Base-by-base conservation (phyloP, 768 basidiomycete genomes). In the Tylopilus sp. region DNA sequence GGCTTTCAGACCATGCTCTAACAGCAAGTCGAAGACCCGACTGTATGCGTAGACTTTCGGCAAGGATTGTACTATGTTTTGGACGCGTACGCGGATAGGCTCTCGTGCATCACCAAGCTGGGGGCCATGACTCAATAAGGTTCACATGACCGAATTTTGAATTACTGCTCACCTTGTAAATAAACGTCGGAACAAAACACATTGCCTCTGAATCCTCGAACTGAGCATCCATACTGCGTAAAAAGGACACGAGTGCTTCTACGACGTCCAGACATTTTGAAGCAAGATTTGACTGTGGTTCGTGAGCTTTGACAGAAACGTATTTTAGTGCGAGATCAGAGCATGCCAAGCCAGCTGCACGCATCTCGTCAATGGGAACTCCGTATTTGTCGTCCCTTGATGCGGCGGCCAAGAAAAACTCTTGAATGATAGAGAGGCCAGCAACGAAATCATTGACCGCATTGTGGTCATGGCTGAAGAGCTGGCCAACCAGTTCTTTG, bases 401-500 rank as follows among this genome's bases (percentile, higher is more conserved):
- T 23, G 79, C 74, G 17, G 81, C 78, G 44, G 72, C 73, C 44
- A 79, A 67, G 69, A 84, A 94, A 63, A 91, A 86, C 2, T 95
- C 91, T 47, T 83, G 79, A 20, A 98, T 75, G 44, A 73, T 76
- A 6, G 79, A 74, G 47, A 98, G 69, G 6, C 89, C 95, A n/a
- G 75, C 74, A 47, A 95, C 78, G 61, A 89, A 85, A 66, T 98
- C 97, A 60, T 92, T 95, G 57, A 98, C 86, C 6, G 94, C 91
- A 57, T 88, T 91, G 67, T 98, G 97, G 60, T 97, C 97, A 53
- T 88, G 90, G 63, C 95, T 98, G 74, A 98, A 99, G 25, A 99
- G 75, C 25, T 81, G 81, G 5, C 80, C 69, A 12, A 88, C 68
- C 3, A 98, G 71, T 2, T 94, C 88, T 54, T 86, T 83, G 3